Conservation (phyloP, 371 early-diverging fungal species). For the Mortierella sp. region DNA sequence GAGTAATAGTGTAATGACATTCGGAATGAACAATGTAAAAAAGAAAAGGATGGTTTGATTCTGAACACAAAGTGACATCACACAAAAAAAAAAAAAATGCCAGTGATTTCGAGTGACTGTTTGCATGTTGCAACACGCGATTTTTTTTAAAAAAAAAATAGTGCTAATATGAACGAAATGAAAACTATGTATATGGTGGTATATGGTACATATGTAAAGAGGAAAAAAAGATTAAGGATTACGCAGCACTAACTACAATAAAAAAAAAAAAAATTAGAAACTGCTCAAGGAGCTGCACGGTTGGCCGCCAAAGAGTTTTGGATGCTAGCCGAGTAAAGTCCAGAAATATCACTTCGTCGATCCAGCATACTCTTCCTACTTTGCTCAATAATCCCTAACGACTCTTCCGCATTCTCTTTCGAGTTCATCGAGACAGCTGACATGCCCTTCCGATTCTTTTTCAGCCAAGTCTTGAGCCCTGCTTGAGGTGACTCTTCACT, state of each 20-base stretch:
- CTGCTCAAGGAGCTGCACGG: not conserved
- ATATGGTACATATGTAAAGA: too few species aligned
- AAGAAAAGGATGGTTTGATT: not conserved
- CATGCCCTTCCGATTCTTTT: constrained; percentile 33
- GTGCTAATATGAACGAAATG: not conserved
- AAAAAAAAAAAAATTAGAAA: not conserved
- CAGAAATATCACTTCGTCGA: constrained; percentile 38
- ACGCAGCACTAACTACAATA: too few species aligned
- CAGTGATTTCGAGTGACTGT: not conserved
- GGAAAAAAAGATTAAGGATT: not conserved
- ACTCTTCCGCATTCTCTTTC: constrained; percentile 34
- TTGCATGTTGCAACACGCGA: too few species aligned
- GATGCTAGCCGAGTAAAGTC: constrained; percentile 20
- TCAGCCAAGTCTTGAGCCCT: constrained; percentile 35
- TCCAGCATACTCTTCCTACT: constrained; percentile 44
- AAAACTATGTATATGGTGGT: too few species aligned
- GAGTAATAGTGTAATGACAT: too few species aligned
- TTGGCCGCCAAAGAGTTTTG: constrained; percentile 7
- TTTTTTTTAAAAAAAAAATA: too few species aligned
- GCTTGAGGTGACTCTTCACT: constrained; percentile 7
- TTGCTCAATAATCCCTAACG: constrained; percentile 45
- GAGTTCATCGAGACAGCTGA: constrained; percentile 29
- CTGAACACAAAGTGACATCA: not conserved
- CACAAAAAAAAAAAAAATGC: not conserved
- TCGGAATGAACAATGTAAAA: not conserved